Base-by-base conservation (phyloP, 306 rosid genomes). In the Mucuna pruriens region DNA sequence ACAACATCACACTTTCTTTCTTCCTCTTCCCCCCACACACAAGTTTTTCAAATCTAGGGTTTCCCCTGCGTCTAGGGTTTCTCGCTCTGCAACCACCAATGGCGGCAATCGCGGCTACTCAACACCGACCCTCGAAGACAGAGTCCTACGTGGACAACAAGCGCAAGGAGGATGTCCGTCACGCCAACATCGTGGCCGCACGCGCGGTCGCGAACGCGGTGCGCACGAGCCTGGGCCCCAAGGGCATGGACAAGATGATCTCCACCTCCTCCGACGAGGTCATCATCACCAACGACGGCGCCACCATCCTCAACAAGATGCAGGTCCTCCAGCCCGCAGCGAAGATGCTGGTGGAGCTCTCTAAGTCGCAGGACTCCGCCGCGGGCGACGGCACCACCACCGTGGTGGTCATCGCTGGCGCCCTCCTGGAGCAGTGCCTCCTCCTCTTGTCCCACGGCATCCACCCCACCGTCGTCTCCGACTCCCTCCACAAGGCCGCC, bases 231-330 rank as follows among this genome's bases (percentile, higher is more conserved):
- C 92, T 95, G 2, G 99, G 99, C 0, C 99, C 99, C 1, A 92
- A 94, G 44, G 99, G 99, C 7, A 95, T 95, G 99, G 99, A 95
- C 90, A 95, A 95, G 85, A 95, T 95, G 98, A 95, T 95, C 73
- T 90, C 99, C 84, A 87, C 93, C 15, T 91, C 99, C 52, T 85
- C 88, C 60, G 97, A 96, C 5, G 99, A 95, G 74, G 98, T 95
- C 29, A 95, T 93, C 89, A 95, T 95, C 80, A 95, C 99, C 70
- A 95, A 95, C 84, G 99, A 95, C 78, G 99, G 99, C 10, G 99
- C 99, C 22, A 95, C 99, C 79, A 95, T 95, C 49, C 99, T 95
- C 66, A 92, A 95, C 92, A 92, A 91, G 87, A 93, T 95, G 99
- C 93, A 95, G 79, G 97, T 95, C 58, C 93, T 95, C 69, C 98